Percentiles rank a stretch among this genome's conserved stretches.
phyloP scores from a whole-genome alignment of 345 rosid genomes.

The Gossypioides kirkii region DNA sequence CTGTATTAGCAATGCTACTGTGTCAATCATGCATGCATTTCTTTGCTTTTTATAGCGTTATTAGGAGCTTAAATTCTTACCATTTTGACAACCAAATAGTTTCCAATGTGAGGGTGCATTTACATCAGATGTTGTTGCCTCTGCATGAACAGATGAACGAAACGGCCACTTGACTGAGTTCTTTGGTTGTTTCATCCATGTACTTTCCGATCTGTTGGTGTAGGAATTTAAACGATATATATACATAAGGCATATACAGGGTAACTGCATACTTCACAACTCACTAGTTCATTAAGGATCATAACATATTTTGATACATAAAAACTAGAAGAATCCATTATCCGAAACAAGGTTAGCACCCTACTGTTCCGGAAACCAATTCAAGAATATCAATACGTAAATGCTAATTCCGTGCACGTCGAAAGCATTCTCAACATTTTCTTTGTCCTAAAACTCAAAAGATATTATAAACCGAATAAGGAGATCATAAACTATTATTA shows the following conservation, averaged over 20 bases:
- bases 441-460: not conserved
- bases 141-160: constrained; percentile 15
- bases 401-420: too few relatives aligned
- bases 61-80: constrained; percentile 28
- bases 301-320: not conserved
- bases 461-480: not conserved
- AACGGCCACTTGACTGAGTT: not conserved
- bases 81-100: constrained; percentile 93
- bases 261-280: constrained; percentile 1
- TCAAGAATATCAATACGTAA: not conserved
- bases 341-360: not conserved
- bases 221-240: not conserved
- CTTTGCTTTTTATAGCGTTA: too few relatives aligned
- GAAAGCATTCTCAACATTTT: not conserved
- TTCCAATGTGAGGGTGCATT: constrained; percentile 92
- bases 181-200: not conserved
- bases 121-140: constrained; percentile 65
- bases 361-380: not conserved
- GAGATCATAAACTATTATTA: constrained; percentile 13
- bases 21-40: constrained; percentile 5
- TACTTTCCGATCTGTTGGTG: not conserved
- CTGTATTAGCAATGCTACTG: constrained; percentile 31
- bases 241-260: not conserved
- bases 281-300: not conserved
- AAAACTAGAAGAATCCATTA: not conserved